Evolutionary conservation across 1,284 basidiomycete genomes (phyloP).

Genomic region (Cryptococcus sp.): DNA sequence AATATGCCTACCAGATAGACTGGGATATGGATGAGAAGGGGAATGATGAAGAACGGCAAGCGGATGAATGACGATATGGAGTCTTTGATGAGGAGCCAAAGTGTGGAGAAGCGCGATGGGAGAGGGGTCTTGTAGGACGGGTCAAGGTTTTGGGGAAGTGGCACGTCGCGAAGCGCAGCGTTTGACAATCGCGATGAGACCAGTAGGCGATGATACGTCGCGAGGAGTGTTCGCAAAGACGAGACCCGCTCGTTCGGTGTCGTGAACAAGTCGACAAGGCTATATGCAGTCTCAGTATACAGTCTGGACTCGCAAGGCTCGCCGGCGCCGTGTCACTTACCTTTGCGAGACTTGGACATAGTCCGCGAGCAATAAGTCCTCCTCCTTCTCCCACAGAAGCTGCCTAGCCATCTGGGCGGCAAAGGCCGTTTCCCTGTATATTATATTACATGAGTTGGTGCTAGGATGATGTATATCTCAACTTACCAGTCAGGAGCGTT

Average conservation of each 20-base stretch:
- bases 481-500: constrained; percentile 90
- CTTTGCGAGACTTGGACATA: constrained; percentile 85
- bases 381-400: constrained; percentile 79
- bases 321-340: constrained; percentile 56
- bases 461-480: neutral
- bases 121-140: constrained; percentile 69
- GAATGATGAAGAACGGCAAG: constrained; percentile 83
- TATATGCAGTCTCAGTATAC: constrained; percentile 34
- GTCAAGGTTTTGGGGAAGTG: constrained; percentile 69
- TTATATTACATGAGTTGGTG: neutral
- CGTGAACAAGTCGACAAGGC: constrained; percentile 81
- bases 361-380: constrained; percentile 71
- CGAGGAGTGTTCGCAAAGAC: constrained; percentile 66
- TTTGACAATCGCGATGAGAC: constrained; percentile 79
- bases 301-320: neutral
- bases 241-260: constrained; percentile 61
- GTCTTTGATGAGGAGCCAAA: constrained; percentile 75
- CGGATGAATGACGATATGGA: constrained; percentile 67
- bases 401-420: constrained; percentile 85
- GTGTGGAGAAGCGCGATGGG: constrained; percentile 75
- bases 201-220: constrained; percentile 85
- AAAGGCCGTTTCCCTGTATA: constrained; percentile 75
- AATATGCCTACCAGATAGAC: constrained; percentile 75
- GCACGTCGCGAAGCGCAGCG: constrained; percentile 71
- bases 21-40: constrained; percentile 77